Percentiles rank a stretch among this genome's conserved stretches.
phyloP scores from a whole-genome alignment of 2,329 filamentous ascomycete genomes.

The Beauveria scarabaeidicola region DNA sequence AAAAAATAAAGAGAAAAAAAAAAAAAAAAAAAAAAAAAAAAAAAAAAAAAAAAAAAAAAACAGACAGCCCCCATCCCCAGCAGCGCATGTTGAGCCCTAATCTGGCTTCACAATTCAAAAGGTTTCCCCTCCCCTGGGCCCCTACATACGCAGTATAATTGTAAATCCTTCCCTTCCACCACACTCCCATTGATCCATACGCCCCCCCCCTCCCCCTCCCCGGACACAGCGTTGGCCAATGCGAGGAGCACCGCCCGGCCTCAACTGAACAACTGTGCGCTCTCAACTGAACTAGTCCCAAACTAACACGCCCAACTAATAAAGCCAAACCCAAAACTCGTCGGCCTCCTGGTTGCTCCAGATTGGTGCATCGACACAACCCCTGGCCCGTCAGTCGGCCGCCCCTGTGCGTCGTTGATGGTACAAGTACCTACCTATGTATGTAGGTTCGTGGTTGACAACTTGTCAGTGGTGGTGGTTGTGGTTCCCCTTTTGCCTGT shows the following conservation, averaged over 20 bases:
- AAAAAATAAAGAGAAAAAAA: too few species aligned
- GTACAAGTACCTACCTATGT: neutral
- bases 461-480: neutral
- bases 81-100: too few species aligned
- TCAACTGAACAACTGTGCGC: constrained; percentile 7
- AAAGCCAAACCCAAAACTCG: constrained; percentile 8
- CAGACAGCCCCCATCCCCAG: too few species aligned
- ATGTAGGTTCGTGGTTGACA: neutral
- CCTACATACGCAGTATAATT: too few species aligned
- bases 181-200: neutral
- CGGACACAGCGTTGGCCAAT: neutral
- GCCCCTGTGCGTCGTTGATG: neutral
- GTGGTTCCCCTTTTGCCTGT: neutral
- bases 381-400: neutral
- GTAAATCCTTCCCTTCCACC: neutral
- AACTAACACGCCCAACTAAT: neutral
- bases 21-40: too few species aligned
- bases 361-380: constrained; percentile 8
- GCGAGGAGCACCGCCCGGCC: neutral
- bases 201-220: neutral
- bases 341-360: constrained; percentile 4
- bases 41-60: too few species aligned
- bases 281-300: constrained; percentile 9
- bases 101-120: too few species aligned
- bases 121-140: too few species aligned